These are phyloP conservation scores for Salix brachista DNA, from an alignment of 345 rosid species.

Conservation along the genomic window DNA sequence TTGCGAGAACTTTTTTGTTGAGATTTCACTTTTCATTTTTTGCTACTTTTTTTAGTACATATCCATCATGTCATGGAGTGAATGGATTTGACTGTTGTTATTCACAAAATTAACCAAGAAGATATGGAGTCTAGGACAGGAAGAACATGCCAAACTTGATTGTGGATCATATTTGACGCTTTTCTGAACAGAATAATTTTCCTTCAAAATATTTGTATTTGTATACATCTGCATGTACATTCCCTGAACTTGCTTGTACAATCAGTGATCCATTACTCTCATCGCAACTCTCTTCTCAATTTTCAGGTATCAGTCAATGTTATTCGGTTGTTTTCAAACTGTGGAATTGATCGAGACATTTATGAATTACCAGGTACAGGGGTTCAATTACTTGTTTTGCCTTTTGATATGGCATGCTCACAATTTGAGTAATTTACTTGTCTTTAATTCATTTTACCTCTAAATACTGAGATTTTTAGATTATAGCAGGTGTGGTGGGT, in stretches of 20 bases:
- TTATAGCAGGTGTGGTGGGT: not conserved
- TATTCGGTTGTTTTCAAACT: conserved; percentile 86
- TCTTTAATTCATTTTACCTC: not conserved
- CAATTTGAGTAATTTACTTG: not conserved
- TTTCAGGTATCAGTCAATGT: conserved; percentile 91
- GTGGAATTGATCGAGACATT: conserved; percentile 96
- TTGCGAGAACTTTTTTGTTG: not conserved
- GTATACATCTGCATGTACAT: not conserved
- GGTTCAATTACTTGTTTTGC: not conserved
- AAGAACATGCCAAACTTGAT: too few relatives aligned
- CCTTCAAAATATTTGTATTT: not conserved
- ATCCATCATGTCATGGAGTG: not conserved
- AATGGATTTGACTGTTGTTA: not conserved
- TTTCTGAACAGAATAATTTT: not conserved
- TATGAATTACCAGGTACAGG: conserved; percentile 94
- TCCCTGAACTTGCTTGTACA: not conserved
- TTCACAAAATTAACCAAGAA: not conserved
- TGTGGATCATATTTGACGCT: not conserved
- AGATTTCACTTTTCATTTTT: not conserved
- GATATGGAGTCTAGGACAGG: not conserved
- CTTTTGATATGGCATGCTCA: not conserved
- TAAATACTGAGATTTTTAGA: not conserved
- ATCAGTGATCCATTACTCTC: not conserved
- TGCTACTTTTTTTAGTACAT: not conserved
- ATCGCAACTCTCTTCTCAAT: not conserved